A percentile compares a stretch with the other conserved stretches of the same genome.
Conservation (phyloP, 306 rosid genomes). For the Macrotyloma uniflorum region DNA sequence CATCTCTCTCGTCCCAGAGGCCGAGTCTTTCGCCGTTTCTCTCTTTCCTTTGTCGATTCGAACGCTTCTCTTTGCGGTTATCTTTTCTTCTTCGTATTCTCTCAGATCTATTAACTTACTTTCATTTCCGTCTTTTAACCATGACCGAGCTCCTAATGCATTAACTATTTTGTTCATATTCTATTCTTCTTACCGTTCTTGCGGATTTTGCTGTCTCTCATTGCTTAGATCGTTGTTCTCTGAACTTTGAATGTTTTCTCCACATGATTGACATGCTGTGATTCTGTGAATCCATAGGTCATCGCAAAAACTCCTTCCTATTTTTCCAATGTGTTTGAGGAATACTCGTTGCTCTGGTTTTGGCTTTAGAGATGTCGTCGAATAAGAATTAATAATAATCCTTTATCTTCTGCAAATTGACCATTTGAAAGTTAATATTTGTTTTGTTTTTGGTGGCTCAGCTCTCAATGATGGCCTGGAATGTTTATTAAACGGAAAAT, state of each 20-base stretch:
- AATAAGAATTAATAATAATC: neutral
- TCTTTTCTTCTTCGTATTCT: neutral
- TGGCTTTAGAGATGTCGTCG: neutral
- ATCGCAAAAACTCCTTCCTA: neutral
- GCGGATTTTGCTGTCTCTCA: neutral
- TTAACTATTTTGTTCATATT: neutral
- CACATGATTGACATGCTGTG: neutral
- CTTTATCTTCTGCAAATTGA: neutral
- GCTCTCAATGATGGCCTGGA: neutral
- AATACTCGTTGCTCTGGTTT: neutral
- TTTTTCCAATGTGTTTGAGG: neutral
- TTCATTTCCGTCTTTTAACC: neutral
- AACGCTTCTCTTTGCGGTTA: neutral
- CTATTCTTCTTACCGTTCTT: neutral
- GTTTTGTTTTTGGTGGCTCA: neutral
- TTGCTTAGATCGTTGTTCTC: neutral
- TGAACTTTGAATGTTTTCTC: neutral
- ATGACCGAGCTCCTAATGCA: neutral
- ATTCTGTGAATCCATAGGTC: too few relatives aligned
- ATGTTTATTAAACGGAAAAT: neutral
- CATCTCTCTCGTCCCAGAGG: neutral
- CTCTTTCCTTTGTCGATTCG: neutral
- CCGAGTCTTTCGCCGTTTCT: slow-evolving; percentile 16
- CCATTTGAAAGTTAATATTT: neutral
- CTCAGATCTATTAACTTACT: slow-evolving; percentile 15